Base-by-base conservation (phyloP, 2,329 filamentous ascomycete genomes). In the Aspergillus tamarii region DNA sequence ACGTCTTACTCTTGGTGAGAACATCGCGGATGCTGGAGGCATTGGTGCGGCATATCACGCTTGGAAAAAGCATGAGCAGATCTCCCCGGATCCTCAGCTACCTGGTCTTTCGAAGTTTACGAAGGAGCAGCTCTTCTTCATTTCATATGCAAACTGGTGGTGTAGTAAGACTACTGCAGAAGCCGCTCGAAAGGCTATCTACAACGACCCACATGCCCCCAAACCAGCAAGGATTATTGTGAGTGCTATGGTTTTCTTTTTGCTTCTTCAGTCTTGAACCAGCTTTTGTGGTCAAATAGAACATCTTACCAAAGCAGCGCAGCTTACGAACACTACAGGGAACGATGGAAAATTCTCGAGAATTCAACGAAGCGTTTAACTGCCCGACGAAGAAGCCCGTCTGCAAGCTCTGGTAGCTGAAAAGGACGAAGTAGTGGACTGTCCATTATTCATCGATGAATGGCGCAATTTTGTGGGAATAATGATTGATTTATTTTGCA, bases 11-110 rank as follows among this genome's bases (percentile, higher is more conserved):
- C 78, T 91, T 2, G 87, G 86, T 23, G 90, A 92, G 77, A 91
- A 91, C 71, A 89, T 92, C 70, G 89, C 89, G 1, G 90, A 92
- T 73, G 87, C 89, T 0, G 89, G 89, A 19, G 90, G 89, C 16
- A 73, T 92, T 0, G 82, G 84, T 9, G 86, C 88, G 0, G 82
- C 88, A 0, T 91, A 86, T 72, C 80, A 84, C 28, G 88, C 89
- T 0, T 92, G 89, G 89, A 85, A 88, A 73, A 85, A 84, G 66
- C 83, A 84, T 12, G 84, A 86, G 36, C 75, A 79, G 2, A 77
- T 83, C 43, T 82, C 81, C n/a, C 80, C 84, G 0, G 84, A 85
- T 63, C 71, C 82, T 70, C 73, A 82, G 45, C 81, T 91, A 19
- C 88, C 88, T 0, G 89, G 89, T 0, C 73, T 92, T 8, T 82